Percentiles rank a stretch among this genome's conserved stretches.
These are phyloP conservation scores for Pterocarpus macrocarpus DNA, from an alignment of 306 rosid species.

Conservation along the genomic window DNA sequence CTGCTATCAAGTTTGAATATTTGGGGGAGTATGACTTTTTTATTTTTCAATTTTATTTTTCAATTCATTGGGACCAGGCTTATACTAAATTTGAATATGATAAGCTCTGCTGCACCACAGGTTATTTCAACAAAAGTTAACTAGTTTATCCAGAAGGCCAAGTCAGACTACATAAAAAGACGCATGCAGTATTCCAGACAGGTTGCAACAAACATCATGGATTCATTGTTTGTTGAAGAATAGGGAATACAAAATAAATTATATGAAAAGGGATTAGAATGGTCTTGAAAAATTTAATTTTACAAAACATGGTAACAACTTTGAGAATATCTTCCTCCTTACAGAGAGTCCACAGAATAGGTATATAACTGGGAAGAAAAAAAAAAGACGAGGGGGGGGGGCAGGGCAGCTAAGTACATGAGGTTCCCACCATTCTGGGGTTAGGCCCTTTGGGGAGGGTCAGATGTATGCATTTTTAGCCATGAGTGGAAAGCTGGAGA, in stretches of 20 bases:
- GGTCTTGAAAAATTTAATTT: background rate
- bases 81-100: background rate
- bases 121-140: background rate
- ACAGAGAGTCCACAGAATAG: background rate
- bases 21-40: background rate
- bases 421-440: background rate
- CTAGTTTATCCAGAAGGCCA: constrained; percentile 19
- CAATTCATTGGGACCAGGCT: background rate
- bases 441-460: background rate
- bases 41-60: too few species aligned
- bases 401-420: background rate
- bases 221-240: background rate
- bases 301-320: background rate
- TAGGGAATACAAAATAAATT: constrained; percentile 23
- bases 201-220: background rate
- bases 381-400: too few species aligned
- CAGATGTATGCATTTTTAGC: background rate
- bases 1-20: background rate
- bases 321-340: constrained; percentile 19
- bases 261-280: background rate
- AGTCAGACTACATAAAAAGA: background rate
- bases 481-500: too few species aligned
- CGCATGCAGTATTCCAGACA: constrained; percentile 14
- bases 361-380: background rate
- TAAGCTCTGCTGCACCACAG: background rate